Base-by-base conservation (phyloP, 2,329 filamentous ascomycete genomes). In the Colletotrichum graminicola region DNA sequence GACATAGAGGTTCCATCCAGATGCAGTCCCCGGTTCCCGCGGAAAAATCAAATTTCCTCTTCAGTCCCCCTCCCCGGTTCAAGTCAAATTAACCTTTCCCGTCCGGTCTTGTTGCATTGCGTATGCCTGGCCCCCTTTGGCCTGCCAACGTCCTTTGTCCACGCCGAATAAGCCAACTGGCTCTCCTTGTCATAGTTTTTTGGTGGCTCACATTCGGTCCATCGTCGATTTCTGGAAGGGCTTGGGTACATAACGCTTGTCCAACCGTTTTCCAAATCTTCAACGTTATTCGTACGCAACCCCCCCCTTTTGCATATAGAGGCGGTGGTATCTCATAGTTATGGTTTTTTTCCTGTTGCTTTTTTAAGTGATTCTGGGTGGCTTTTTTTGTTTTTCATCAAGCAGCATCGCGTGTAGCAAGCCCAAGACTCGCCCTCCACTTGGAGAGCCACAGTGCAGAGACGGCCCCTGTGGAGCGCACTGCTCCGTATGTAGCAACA, bases 41-140 rank as follows among this genome's bases (percentile, higher is more conserved):
- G 29, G 29, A 16, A 49, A 23, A 45, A 47, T 43, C 34, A 23
- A 54, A 36, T 54, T 36, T 45, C 41, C 26, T 59, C 52, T 29
- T 65, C 52, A 57, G 34, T 5, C 32, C 34, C 21, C 23, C 16
- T 26, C 18, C 67, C 54, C 47, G 26, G 51, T 67, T 54, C 64
- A 39, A 32, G 66, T 29, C 62, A 52, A 52, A 51, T 56, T 56
- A 62, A 63, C 63, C 67, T 66, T 71, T 67, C 51, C 47, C 57
- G 36, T 67, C 57, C 23, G 32, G 29, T 41, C 57, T 52, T 43
- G 51, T 47, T 47, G 39, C 54, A 55, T 54, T 57, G 63, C 56
- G 51, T 62, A 45, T 43, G 43, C 55, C 55, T 47, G 23, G 21
- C 18, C 47, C 56, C 41, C 47, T 62, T 67, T 62, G 56, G 43